These are phyloP conservation scores for Cornus controversa DNA, from an alignment of 148 eudicot genomes.

Conservation along the genomic window DNA sequence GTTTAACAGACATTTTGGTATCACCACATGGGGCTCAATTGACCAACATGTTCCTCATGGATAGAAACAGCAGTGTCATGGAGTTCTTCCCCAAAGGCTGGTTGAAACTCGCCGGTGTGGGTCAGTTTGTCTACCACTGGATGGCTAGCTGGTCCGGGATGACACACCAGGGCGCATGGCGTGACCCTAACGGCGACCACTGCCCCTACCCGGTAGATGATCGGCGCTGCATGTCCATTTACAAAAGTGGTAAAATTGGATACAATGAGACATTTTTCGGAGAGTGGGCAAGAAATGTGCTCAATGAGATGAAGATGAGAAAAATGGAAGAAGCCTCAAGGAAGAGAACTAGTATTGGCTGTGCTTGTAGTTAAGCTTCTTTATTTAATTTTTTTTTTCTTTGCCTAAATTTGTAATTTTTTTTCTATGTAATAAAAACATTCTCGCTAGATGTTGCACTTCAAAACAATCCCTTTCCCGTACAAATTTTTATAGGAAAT, in stretches of 20 bases:
- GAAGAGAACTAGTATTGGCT: neutral
- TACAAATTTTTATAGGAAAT: too few species aligned
- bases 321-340: constrained; percentile 25
- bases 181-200: constrained; percentile 43
- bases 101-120: constrained; percentile 76
- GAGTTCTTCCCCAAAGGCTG: constrained; percentile 87
- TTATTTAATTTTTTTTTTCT: too few species aligned
- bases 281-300: constrained; percentile 55
- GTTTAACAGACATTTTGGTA: constrained; percentile 60
- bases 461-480: too few species aligned
- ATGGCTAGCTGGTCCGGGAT: constrained; percentile 78
- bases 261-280: constrained; percentile 48
- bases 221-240: constrained; percentile 63
- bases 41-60: constrained; percentile 79
- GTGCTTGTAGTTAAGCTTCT: constrained; percentile 19
- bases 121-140: constrained; percentile 65
- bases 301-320: constrained; percentile 38
- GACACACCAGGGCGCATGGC: constrained; percentile 68
- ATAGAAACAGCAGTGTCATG: constrained; percentile 77
- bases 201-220: constrained; percentile 57
- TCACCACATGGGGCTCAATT: constrained; percentile 85
- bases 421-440: too few species aligned
- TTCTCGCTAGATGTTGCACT: too few species aligned
- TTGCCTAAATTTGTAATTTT: too few species aligned
- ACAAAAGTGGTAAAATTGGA: constrained; percentile 58